Base-by-base conservation (phyloP, 2,329 filamentous ascomycete genomes). In the Teratosphaeriaceae sp. region DNA sequence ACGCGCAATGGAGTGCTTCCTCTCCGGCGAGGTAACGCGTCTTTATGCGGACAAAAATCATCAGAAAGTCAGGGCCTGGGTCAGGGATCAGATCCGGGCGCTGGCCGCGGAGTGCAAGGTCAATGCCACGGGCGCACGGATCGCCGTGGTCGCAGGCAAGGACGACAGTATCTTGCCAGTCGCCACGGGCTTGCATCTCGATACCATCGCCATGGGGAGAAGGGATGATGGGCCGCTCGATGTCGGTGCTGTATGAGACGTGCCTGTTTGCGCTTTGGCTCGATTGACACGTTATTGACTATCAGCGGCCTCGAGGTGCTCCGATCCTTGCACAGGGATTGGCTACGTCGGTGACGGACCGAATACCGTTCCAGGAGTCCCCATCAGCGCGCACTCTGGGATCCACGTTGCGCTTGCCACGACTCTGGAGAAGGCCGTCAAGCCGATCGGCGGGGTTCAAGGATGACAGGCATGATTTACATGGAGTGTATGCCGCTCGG, bases 221-320 rank as follows among this genome's bases (percentile, higher is more conserved):
- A 48, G 43, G 38, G 57, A 50, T 31, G 55, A 58, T 35, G 53
- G 54, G 7, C 51, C 51, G 20, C 47, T 57, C 11, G 56, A 55
- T 34, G 56, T 58, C 7, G 36, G 37, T 39, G 13, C 22, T 19
- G 29, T 12, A n/a, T 39, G n/a, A n/a, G n/a, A n/a, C n/a, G n/a
- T n/a, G n/a, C 24, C 20, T 24, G 8, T 22, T 38, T n/a, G 4
- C 16, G 5, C 22, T 13, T 12, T 12, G 13, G 3, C 19, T 15
- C 22, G 18, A 9, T 11, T 38, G 19, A 38, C 19, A 24, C 16
- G 6, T 6, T 13, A 4, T 8, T 22, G 35, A 20, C 34, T 18
- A 41, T 52, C 7, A 44, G 49, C 6, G 56, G 53, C 8, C 55
- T 66, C 15, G 63, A 66, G 48, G 58, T 65, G 24, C 55, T 67